A percentile compares a stretch with the other conserved stretches of the same genome.
Conservation (phyloP, 2,329 filamentous ascomycete species). For the Hypoxylon sp. region DNA sequence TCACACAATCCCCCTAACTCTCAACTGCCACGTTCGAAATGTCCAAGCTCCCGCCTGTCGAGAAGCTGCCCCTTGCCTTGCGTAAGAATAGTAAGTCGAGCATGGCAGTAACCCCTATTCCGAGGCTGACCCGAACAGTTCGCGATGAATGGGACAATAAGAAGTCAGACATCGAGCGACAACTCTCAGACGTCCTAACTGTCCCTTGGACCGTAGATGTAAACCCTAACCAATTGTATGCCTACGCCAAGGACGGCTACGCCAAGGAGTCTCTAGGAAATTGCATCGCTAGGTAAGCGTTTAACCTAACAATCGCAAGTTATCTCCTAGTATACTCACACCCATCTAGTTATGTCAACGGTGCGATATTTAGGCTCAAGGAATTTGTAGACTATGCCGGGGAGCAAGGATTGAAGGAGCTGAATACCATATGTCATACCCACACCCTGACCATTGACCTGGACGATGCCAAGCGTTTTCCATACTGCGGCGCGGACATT, state of each 20-base stretch:
- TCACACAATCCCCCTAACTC: not conserved
- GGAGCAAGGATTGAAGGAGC: conserved; percentile 59
- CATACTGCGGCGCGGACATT: conserved; percentile 63
- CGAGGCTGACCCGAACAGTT: conserved; percentile 56
- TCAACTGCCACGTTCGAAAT: conserved; percentile 46
- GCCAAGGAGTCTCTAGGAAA: conserved; percentile 61
- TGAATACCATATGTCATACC: conserved; percentile 63
- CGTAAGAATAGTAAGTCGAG: conserved; percentile 65
- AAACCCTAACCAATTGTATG: conserved; percentile 63
- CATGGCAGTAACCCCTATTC: not conserved
- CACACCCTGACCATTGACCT: conserved; percentile 64
- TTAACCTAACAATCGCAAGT: not conserved
- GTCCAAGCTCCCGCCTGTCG: conserved; percentile 61
- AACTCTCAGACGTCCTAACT: conserved; percentile 63
- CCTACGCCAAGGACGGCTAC: conserved; percentile 62
- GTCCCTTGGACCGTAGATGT: conserved; percentile 66
- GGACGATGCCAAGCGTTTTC: conserved; percentile 60
- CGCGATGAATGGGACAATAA: conserved; percentile 68
- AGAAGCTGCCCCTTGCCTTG: conserved; percentile 66
- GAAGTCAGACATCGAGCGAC: conserved; percentile 61
- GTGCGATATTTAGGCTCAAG: conserved; percentile 60
- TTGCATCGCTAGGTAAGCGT: conserved; percentile 61
- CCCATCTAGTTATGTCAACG: conserved; percentile 61
- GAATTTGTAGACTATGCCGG: conserved; percentile 58
- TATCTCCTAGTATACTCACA: not conserved